Conservation (phyloP, 2,329 filamentous ascomycete species). For the Arachnopeziza araneosa region DNA sequence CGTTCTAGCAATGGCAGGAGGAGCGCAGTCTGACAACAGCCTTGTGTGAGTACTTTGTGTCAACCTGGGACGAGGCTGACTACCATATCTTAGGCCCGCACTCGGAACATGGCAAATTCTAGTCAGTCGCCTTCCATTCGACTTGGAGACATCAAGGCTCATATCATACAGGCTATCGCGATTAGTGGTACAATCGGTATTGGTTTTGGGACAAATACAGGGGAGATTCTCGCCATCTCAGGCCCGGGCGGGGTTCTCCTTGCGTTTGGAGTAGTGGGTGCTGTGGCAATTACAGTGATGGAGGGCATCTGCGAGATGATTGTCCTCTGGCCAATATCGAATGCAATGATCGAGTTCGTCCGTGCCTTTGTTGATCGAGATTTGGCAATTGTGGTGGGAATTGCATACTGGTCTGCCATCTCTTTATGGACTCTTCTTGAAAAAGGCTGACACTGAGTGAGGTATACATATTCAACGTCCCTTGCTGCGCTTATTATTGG, state of each 20-base stretch:
- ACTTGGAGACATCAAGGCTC: conserved; percentile 18
- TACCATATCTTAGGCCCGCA: no score
- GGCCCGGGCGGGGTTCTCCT: conserved; percentile 31
- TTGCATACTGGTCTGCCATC: conserved; percentile 31
- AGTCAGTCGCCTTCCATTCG: background rate
- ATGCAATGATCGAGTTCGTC: conserved; percentile 33
- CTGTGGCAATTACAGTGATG: conserved; percentile 33
- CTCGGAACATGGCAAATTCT: background rate
- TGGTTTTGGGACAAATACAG: conserved; percentile 31
- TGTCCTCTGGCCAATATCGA: conserved; percentile 33
- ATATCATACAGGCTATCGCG: conserved; percentile 20
- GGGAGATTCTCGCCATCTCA: conserved; percentile 31
- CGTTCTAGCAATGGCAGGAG: no score
- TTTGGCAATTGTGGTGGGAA: conserved; percentile 31
- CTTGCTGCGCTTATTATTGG: conserved; percentile 2
- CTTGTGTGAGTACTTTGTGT: no score
- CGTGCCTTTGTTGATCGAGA: conserved; percentile 34
- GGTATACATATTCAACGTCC: no score
- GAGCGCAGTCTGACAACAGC: no score
- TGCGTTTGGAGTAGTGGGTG: conserved; percentile 30
- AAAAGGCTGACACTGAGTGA: no score
- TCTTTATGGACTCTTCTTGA: no score
- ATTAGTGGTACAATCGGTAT: conserved; percentile 33
- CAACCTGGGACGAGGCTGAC: no score
- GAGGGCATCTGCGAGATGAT: conserved; percentile 36